Base-by-base conservation (phyloP, 441 rosid genomes). In the Erysimum cheiri region DNA sequence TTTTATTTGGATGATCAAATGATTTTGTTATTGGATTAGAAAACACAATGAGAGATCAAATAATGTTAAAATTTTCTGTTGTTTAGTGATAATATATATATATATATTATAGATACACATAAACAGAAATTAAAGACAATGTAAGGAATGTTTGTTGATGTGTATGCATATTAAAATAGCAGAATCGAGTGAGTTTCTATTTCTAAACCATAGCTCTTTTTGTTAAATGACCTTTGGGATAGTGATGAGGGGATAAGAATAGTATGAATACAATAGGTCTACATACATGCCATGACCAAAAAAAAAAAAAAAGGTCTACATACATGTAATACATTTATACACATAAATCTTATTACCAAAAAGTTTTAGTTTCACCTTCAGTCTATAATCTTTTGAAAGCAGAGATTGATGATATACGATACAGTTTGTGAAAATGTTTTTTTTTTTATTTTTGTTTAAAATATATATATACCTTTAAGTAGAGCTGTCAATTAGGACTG, bases 121-220 rank as follows among this genome's bases (percentile, higher is more conserved):
- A 8, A 17, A 17, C 13, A 65, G 7, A 29, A 44, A 24, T 29
- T 9, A 31, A 37, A 33, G 74, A 75, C 60, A 62, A 61, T 26
- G 60, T 61, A 62, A 69, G 31, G 60, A 75, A 63, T 75, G 48
- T 63, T 69, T 69, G 71, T 69, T 55, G 70, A 69, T 28, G 35
- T 32, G 3, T 40, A 13, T 31, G 11, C 40, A 6, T 8, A 31
- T 55, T 72, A 37, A 72, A 64, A 52, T 61, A 54, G 2, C 47
- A 61, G 13, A 46, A 61, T 55, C 60, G 54, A 68, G 37, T 78
- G 83, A 82, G 79, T 86, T 84, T 82, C 80, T 44, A 39, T 59
- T 61, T 65, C 47, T 68, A 69, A 79, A 44, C 59, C 47, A 31
- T 47, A 67, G 62, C 14, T 64, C 13, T 15, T 69, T 47, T 63